Conservation (phyloP, 2,329 filamentous ascomycete species). For the Didymella lethalis region DNA sequence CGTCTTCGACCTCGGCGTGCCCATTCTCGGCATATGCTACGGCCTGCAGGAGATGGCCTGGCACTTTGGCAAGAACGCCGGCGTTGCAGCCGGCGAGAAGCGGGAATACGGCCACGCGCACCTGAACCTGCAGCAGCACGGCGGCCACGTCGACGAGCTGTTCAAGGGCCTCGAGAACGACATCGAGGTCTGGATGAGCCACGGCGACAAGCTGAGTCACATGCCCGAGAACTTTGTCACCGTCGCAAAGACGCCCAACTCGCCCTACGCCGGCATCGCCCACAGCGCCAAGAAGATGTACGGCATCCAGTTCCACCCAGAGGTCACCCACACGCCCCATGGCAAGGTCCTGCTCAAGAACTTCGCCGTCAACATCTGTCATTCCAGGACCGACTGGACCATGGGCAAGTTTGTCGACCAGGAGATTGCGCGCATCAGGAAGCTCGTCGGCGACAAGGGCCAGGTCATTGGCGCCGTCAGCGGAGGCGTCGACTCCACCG, state of each 20-base stretch:
- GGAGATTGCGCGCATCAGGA: conserved; percentile 81
- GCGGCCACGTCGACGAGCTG: conserved; percentile 73
- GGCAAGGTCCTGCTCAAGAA: conserved; percentile 79
- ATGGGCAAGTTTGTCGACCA: conserved; percentile 85
- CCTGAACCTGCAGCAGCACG: conserved; percentile 66
- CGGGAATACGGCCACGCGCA: conserved; percentile 76
- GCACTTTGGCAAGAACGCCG: conserved; percentile 66
- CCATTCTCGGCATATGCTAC: conserved; percentile 69
- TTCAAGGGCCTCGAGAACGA: conserved; percentile 78
- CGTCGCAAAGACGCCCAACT: conserved; percentile 78
- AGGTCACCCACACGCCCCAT: conserved; percentile 75
- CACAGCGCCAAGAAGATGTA: conserved; percentile 75
- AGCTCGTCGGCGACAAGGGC: conserved; percentile 79
- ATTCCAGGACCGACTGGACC: conserved; percentile 77
- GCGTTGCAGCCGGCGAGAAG: conserved; percentile 70
- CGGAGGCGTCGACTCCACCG: conserved; percentile 89
- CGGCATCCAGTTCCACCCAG: conserved; percentile 89
- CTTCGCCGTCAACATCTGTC: conserved; percentile 85
- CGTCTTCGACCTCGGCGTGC: conserved; percentile 76
- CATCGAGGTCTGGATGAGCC: conserved; percentile 83
- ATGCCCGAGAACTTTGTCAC: conserved; percentile 77
- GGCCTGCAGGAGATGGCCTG: conserved; percentile 77
- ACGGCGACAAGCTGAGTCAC: conserved; percentile 82
- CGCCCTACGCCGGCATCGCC: conserved; percentile 80
- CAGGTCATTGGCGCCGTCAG: conserved; percentile 83